A percentile compares a stretch with the other conserved stretches of the same genome.
Evolutionary conservation across 148 eudicot genomes (phyloP).

Genomic region (Nepenthes mirabilis): DNA sequence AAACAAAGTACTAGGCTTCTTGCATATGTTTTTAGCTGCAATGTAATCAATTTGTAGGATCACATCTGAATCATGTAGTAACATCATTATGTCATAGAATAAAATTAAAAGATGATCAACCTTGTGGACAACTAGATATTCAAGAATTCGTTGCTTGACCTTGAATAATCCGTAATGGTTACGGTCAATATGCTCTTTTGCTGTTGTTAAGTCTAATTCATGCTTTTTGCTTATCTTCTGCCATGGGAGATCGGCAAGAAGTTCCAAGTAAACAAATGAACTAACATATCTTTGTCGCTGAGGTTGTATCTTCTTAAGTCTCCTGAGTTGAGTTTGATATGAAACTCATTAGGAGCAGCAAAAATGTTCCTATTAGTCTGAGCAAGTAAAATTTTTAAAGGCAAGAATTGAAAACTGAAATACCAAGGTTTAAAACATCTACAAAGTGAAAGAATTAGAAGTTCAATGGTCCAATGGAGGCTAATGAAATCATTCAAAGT

Average conservation of each 20-base stretch:
- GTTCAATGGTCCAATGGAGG: no score
- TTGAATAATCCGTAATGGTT: conserved; percentile 90
- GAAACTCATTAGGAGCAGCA: conserved; percentile 10
- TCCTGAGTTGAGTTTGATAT: conserved; percentile 45
- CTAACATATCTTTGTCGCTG: conserved; percentile 97
- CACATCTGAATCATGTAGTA: conserved; percentile 5
- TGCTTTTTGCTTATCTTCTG: conserved; percentile 69
- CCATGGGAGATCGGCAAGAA: conserved; percentile 99
- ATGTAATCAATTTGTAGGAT: conserved; percentile 8
- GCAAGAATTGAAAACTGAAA: neutral
- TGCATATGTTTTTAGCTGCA: conserved; percentile 99
- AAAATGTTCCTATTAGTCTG: conserved; percentile 1
- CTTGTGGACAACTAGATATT: conserved; percentile 98
- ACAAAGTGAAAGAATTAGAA: no score
- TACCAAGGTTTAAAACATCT: neutral
- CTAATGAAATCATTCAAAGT: no score
- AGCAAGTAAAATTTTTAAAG: neutral
- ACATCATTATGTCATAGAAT: neutral
- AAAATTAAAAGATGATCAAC: conserved; percentile 23
- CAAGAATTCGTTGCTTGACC: conserved; percentile 94
- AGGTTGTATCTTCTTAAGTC: conserved; percentile 99
- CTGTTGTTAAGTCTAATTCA: conserved; percentile 75
- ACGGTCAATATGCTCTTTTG: conserved; percentile 83
- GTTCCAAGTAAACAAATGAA: conserved; percentile 91
- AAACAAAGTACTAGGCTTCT: conserved; percentile 94